Percentiles rank a stretch among this genome's conserved stretches.
Evolutionary conservation across 768 basidiomycete genomes (phyloP).

Genomic region (Mycena galopus): DNA sequence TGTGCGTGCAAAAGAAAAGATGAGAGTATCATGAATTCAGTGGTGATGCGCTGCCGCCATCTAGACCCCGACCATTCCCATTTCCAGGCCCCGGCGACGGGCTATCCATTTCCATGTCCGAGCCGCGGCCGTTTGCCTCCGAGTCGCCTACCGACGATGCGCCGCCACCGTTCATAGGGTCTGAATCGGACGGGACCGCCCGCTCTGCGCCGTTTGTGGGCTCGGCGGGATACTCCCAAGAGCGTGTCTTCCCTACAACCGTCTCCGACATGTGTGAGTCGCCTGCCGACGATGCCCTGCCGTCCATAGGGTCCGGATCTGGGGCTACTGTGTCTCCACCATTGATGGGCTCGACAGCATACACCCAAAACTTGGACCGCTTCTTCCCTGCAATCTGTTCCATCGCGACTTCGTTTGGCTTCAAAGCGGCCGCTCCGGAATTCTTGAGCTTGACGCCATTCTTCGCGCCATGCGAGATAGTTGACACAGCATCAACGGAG

Average conservation of each 20-base stretch:
- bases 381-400: conserved; percentile 86
- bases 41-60: conserved; percentile 60
- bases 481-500: conserved; percentile 57
- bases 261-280: background rate
- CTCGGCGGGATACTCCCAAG: no score
- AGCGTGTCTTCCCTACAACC: no score
- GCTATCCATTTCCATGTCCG: conserved; percentile 31
- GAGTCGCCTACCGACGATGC: conserved; percentile 32
- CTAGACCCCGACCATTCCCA: conserved; percentile 44
- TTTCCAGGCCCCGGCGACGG: conserved; percentile 44
- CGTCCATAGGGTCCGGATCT: conserved; percentile 34
- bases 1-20: conserved; percentile 25
- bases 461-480: conserved; percentile 45
- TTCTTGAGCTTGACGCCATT: conserved; percentile 62
- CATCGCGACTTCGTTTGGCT: conserved; percentile 79
- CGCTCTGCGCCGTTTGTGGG: no score
- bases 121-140: no score
- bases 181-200: no score
- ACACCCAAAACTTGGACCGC: conserved; percentile 90
- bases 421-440: conserved; percentile 75
- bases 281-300: background rate
- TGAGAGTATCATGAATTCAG: conserved; percentile 47
- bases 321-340: conserved; percentile 43
- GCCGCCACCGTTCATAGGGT: conserved; percentile 16
- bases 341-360: conserved; percentile 82